Conservation (phyloP, 495 filamentous ascomycete species). For the Talaromyces nanjingensis region DNA sequence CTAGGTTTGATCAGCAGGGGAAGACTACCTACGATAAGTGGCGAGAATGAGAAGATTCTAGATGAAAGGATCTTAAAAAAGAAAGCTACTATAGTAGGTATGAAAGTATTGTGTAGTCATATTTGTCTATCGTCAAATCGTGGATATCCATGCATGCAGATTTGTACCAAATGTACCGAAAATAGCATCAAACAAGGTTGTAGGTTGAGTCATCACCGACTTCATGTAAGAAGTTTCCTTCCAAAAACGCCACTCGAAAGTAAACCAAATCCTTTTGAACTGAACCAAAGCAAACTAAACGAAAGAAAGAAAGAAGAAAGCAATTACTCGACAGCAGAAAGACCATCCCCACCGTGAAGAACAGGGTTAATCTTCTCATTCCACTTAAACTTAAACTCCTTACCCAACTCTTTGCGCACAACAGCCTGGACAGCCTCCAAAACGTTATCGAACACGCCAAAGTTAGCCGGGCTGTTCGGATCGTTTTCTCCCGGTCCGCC, state of each 20-base stretch:
- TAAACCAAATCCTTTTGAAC: background rate
- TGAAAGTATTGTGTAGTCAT: background rate
- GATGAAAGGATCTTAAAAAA: background rate
- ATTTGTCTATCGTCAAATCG: background rate
- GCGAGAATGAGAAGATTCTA: background rate
- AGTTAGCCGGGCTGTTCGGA: constrained; percentile 48
- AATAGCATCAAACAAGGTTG: background rate
- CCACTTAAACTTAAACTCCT: constrained; percentile 53
- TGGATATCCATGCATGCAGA: constrained; percentile 6
- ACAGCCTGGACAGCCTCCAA: constrained; percentile 47
- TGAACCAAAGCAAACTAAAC: background rate
- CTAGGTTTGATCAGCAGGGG: background rate
- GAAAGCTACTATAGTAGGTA: too few relatives aligned
- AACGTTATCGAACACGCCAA: constrained; percentile 51
- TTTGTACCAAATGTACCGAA: background rate
- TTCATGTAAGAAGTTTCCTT: background rate
- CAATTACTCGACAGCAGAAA: constrained; percentile 48
- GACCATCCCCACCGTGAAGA: constrained; percentile 41
- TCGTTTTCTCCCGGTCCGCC: constrained; percentile 47
- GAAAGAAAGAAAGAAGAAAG: background rate
- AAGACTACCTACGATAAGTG: background rate
- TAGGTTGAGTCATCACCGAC: background rate
- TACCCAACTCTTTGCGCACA: constrained; percentile 48
- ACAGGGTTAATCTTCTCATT: constrained; percentile 58
- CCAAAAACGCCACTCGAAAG: background rate